Evolutionary conservation across 345 rosid genomes (phyloP), one percentile per base, ranked within the genome.

Genomic region (Citrus maxima): DNA sequence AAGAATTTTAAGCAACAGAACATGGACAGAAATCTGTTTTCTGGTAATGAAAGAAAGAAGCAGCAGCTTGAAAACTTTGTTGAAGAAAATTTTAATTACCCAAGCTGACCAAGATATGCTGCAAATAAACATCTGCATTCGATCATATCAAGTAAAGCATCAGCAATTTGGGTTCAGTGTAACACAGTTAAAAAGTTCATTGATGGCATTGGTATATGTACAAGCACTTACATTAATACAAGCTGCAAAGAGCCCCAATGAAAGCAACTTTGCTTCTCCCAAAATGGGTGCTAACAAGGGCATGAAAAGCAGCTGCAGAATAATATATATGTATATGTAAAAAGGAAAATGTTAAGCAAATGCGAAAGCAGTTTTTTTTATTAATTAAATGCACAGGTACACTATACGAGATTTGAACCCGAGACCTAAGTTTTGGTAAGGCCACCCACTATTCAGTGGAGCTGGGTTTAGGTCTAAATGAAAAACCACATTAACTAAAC

Each of bases 101-200:
- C 98, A 95, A 77, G 77, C 70, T 63, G 96, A 82, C 96, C 97
- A 95, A 40, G 99, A 79, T 75, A 92, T 77, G 82, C 99, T 93
- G 84, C 82, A 72, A 68, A 95, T 60, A 70, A 83, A 79, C 84
- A 82, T 83, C 98, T 93, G 92, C 98, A 85, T 66, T 30, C 7
- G 70, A 81, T 35, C 27, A 37, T 21, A 72, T 51, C 18, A 51
- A 61, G 38, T 62, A 35, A 63, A 70, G 42, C 51, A 54, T 73
- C 69, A 77, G 40, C 10, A 14, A 4, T 30, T 32, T 65, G 61
- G 37, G 67, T 16, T 40, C 24, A 34, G 25, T n/a, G 6, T 70
- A 7, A 7, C 27, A 27, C 7, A 30, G 58, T 27, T 46, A 4
- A 14, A 46, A 40, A 67, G 56, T 25, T 68, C 72, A 40, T 68